Percentiles rank a stretch among this genome's conserved stretches.
Conservation (phyloP, 345 rosid species). For the Turritis glabra region DNA sequence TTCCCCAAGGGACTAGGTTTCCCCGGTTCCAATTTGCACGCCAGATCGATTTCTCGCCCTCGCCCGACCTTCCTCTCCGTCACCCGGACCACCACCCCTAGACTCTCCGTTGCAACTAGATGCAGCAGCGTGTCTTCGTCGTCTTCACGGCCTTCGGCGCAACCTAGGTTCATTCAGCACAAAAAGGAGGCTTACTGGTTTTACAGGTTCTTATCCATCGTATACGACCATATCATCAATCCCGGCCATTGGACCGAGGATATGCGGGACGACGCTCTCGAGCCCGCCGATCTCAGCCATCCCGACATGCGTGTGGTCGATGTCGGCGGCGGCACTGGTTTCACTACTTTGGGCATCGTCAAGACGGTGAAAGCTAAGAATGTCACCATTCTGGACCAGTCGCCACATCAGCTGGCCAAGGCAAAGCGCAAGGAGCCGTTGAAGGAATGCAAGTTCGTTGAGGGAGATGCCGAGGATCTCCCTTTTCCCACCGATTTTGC, state of each 20-base stretch:
- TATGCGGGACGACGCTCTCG: constrained; percentile 96
- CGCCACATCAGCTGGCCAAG: constrained; percentile 97
- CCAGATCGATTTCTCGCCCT: constrained; percentile 45
- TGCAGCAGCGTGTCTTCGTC: constrained; percentile 79
- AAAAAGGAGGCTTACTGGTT: constrained; percentile 99
- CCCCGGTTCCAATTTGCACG: constrained; percentile 47
- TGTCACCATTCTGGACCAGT: constrained; percentile 95
- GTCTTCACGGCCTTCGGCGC: constrained; percentile 82
- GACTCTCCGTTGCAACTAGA: constrained; percentile 43
- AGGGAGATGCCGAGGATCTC: constrained; percentile 97
- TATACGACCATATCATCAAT: constrained; percentile 87
- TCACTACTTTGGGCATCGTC: constrained; percentile 93
- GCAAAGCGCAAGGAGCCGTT: constrained; percentile 95
- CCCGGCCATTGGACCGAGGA: constrained; percentile 98
- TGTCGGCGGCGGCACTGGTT: constrained; percentile 99
- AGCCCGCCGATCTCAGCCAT: constrained; percentile 86
- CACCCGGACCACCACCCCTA: constrained; percentile 31
- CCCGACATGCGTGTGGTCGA: constrained; percentile 85
- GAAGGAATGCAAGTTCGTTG: constrained; percentile 87
- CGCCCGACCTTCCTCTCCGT: constrained; percentile 39
- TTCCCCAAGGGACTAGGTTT: constrained; percentile 43
- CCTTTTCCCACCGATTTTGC: constrained; percentile 89
- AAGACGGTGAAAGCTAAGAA: constrained; percentile 95
- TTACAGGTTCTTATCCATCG: constrained; percentile 91
- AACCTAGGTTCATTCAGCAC: constrained; percentile 97